Evolutionary conservation across 768 basidiomycete genomes (phyloP), one percentile per base, ranked within the genome.

Genomic region (Sutorius australiensis): DNA sequence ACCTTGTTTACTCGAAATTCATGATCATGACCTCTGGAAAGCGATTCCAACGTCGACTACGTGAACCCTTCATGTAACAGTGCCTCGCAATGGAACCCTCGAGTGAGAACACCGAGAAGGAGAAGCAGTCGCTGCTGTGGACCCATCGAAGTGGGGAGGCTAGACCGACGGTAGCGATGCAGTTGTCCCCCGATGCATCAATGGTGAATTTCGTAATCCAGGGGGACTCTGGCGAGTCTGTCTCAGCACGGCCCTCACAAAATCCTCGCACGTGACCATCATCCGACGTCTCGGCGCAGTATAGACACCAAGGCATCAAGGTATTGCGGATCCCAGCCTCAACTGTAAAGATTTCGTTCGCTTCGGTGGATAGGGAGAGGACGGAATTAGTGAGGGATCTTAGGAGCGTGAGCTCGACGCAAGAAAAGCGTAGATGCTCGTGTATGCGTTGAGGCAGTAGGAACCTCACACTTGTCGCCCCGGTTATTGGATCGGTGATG

Each of bases 161-260:
- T 5, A 5, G 19, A 33, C 54, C 45, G 10, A 55, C 45, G 12
- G 5, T 5, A 17, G 45, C 54, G n/a, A 53, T 14, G n/a, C 54
- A 55, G 14, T 27, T 27, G 9, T 47, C 45, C n/a, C 40, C 45
- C 0, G 45, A 27, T 8, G 51, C 39, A 32, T 55, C 51, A n/a
- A 55, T 21, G 13, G 51, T 47, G 21, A 55, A 55, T 32, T 53
- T 53, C 12, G 27, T 55, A 33, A 52, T n/a, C 16, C 16, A n/a
- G 9, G 10, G 16, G 1, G 19, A n/a, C 21, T 17, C 2, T 11
- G 1, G 8, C 13, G 13, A 3, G 19, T 27, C 8, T 19, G 36
- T 12, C 9, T 41, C 33, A 5, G n/a, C n/a, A n/a, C n/a, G n/a
- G n/a, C n/a, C n/a, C n/a, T n/a, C n/a, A n/a, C n/a, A n/a, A n/a